Percentiles rank a stretch among this genome's conserved stretches.
Conservation (phyloP, 1,284 basidiomycete genomes). For the Athelia sp. region DNA sequence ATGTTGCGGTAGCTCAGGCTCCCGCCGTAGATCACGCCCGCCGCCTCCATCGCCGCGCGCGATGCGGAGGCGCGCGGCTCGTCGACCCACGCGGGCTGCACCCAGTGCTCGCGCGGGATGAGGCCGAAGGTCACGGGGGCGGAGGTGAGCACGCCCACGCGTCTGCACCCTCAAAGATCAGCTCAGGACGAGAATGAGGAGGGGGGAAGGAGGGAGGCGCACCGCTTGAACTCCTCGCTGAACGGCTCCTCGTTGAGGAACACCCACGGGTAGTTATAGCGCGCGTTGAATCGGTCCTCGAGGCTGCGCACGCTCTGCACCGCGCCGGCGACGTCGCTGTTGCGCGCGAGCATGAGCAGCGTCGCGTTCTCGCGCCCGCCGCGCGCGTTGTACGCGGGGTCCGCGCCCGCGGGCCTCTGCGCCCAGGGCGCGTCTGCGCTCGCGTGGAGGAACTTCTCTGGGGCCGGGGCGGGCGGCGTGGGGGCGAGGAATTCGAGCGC, state of each 20-base stretch:
- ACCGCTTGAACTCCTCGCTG: constrained; percentile 40
- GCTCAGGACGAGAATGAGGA: not conserved
- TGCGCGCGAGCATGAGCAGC: constrained; percentile 39
- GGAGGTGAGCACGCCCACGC: constrained; percentile 21
- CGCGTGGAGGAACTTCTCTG: not conserved
- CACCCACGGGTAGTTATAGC: constrained; percentile 16
- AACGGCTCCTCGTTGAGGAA: constrained; percentile 44
- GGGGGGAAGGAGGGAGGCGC: not conserved
- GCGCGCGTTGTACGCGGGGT: constrained; percentile 16
- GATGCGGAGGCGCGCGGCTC: constrained; percentile 48
- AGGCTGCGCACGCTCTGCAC: constrained; percentile 27
- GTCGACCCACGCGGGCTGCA: constrained; percentile 62
- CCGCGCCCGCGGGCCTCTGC: too few relatives aligned
- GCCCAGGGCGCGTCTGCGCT: too few relatives aligned
- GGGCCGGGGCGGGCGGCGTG: not conserved
- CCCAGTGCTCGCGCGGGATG: constrained; percentile 41
- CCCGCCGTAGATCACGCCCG: constrained; percentile 52
- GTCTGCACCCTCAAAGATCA: not conserved
- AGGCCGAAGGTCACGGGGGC: constrained; percentile 46
- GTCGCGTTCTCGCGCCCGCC: too few relatives aligned
- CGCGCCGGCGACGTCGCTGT: constrained; percentile 32
- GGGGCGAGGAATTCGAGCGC: not conserved
- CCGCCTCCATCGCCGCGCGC: constrained; percentile 44
- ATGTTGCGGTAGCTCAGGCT: constrained; percentile 24
- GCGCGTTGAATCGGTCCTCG: constrained; percentile 14